Percentiles rank a stretch among this genome's conserved stretches.
Evolutionary conservation across 192 early-diverging fungal genomes (phyloP).

Genomic region (Phycomyces blakesleeanus): DNA sequence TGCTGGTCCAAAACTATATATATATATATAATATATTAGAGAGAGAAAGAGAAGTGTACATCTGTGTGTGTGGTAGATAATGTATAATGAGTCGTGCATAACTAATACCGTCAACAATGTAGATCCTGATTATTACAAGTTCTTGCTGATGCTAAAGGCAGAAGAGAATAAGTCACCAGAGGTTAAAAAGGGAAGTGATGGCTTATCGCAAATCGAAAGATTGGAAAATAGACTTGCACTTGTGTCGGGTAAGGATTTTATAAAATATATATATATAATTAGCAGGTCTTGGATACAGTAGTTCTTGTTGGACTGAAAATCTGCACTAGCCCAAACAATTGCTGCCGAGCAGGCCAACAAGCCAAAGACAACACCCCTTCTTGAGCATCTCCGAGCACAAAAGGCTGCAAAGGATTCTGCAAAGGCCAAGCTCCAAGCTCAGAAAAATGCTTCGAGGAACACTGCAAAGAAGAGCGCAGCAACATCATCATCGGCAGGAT

Average conservation of each 20-base stretch:
- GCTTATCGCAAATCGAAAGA: constrained; percentile 50
- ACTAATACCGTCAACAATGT: not conserved
- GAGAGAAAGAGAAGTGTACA: too few species aligned
- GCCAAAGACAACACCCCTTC: constrained; percentile 70
- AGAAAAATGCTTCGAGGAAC: constrained; percentile 24
- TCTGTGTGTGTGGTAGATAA: too few species aligned
- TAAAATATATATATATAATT: too few species aligned
- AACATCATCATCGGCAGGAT: not conserved
- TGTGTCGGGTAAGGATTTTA: constrained; percentile 25
- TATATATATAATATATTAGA: too few species aligned
- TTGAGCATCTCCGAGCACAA: constrained; percentile 69
- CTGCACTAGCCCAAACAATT: constrained; percentile 30
- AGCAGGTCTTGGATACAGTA: not conserved
- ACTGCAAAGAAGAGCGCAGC: constrained; percentile 3
- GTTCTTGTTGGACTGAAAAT: not conserved
- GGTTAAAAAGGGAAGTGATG: constrained; percentile 36
- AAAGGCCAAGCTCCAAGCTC: constrained; percentile 43
- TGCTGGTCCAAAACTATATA: too few species aligned
- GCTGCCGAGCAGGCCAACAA: constrained; percentile 38
- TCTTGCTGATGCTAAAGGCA: constrained; percentile 63
- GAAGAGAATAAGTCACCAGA: constrained; percentile 39
- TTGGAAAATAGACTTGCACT: constrained; percentile 33
- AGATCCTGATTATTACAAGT: constrained; percentile 77
- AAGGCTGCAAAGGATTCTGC: constrained; percentile 64
- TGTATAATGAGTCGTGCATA: too few species aligned